phyloP scores from a whole-genome alignment of 75 land plant species.

The Gnetum montanum region DNA sequence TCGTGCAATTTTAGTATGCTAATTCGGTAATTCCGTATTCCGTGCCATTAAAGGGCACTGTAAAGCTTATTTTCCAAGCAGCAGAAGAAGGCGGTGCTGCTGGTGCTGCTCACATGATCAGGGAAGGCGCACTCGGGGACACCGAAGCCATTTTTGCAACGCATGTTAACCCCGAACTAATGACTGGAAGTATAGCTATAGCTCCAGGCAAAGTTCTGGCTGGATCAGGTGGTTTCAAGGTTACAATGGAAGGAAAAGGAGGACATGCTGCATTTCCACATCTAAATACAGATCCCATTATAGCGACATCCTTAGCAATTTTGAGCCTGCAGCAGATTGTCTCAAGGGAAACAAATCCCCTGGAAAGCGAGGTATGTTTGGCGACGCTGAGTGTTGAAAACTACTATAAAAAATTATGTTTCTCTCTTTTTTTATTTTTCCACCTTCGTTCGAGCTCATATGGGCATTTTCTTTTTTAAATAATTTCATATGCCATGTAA shows the following conservation, averaged over 20 bases:
- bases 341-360: slow-evolving; percentile 73
- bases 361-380: slow-evolving; percentile 51
- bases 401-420: too few relatives aligned
- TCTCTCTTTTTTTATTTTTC: too few relatives aligned
- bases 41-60: slow-evolving; percentile 75
- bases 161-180: slow-evolving; percentile 29
- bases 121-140: slow-evolving; percentile 76
- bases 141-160: slow-evolving; percentile 80
- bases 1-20: too few relatives aligned
- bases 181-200: slow-evolving; percentile 44
- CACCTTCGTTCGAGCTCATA: background rate
- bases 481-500: too few relatives aligned
- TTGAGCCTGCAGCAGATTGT: slow-evolving; percentile 67
- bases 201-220: slow-evolving; percentile 49
- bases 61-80: slow-evolving; percentile 75
- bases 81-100: slow-evolving; percentile 84
- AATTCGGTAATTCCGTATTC: too few relatives aligned
- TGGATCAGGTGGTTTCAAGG: slow-evolving; percentile 46
- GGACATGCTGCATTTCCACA: slow-evolving; percentile 82
- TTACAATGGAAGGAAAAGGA: slow-evolving; percentile 52
- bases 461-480: background rate
- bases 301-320: slow-evolving; percentile 67
- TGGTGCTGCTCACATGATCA: slow-evolving; percentile 75
- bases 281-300: slow-evolving; percentile 41
- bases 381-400: background rate